Conservation (phyloP, 371 early-diverging fungal genomes). For the Mortierella sp. region DNA sequence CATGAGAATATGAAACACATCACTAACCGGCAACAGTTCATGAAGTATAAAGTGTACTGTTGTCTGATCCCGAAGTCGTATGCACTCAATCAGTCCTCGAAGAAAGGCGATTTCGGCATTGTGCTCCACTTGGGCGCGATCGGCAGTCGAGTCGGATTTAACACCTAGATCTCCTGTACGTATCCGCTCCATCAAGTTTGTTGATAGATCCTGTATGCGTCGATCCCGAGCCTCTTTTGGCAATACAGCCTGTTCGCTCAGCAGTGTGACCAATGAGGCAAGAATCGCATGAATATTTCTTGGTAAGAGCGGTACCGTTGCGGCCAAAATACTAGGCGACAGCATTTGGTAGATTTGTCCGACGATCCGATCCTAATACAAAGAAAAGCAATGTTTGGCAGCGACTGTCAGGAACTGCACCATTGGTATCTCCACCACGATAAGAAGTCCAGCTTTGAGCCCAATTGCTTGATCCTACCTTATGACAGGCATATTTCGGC, state of each 20-base stretch:
- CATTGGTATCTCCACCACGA: background rate
- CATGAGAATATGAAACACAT: background rate
- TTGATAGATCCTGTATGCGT: conserved; percentile 5
- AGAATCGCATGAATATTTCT: conserved; percentile 41
- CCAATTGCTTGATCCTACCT: conserved; percentile 20
- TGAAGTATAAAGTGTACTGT: conserved; percentile 29
- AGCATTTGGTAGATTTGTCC: conserved; percentile 18
- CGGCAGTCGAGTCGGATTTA: conserved; percentile 9
- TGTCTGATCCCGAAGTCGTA: conserved; percentile 25
- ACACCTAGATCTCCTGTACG: conserved; percentile 46
- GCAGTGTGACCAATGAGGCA: conserved; percentile 19
- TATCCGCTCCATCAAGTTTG: conserved; percentile 30
- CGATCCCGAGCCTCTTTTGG: conserved; percentile 26
- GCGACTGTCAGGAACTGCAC: background rate
- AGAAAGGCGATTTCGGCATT: conserved; percentile 35
- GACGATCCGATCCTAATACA: conserved; percentile 36
- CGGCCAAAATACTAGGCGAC: conserved; percentile 11
- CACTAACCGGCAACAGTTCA: conserved; percentile 33
- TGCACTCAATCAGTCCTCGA: conserved; percentile 36
- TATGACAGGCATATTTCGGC: conserved; percentile 38
- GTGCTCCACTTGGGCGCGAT: conserved; percentile 17
- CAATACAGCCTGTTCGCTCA: conserved; percentile 25
- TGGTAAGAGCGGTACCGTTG: conserved; percentile 33
- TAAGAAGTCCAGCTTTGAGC: background rate
- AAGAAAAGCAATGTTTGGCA: background rate